phyloP scores from a whole-genome alignment of 164 flowering plant genomes.

The Amborella trichopoda region DNA sequence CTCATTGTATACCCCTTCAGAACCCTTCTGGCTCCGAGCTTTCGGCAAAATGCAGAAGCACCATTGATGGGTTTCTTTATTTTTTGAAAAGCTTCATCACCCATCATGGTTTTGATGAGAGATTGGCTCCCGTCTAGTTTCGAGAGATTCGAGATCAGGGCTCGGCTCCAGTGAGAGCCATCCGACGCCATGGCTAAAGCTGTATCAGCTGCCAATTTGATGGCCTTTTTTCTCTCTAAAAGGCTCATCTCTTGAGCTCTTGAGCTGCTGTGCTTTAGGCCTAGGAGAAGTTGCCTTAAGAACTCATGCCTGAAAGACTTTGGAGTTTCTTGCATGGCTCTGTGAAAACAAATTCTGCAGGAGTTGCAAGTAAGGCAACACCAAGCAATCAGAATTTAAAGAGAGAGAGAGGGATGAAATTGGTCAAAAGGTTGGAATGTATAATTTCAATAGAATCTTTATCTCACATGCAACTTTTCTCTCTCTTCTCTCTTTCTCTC shows the following conservation, averaged over 20 bases:
- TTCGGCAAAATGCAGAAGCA: too few relatives aligned
- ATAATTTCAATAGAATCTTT: too few relatives aligned
- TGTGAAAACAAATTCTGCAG: slow-evolving; percentile 5
- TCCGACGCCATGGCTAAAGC: slow-evolving; percentile 64
- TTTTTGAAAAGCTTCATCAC: slow-evolving; percentile 8
- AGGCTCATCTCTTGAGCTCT: slow-evolving; percentile 21
- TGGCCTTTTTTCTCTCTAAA: slow-evolving; percentile 43
- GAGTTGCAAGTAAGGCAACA: too few relatives aligned
- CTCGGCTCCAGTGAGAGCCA: slow-evolving; percentile 64
- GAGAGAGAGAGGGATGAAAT: too few relatives aligned
- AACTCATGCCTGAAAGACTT: slow-evolving; percentile 34
- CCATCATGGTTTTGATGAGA: slow-evolving; percentile 21
- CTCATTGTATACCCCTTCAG: slow-evolving; percentile 21
- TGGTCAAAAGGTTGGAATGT: too few relatives aligned
- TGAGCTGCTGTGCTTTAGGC: slow-evolving; percentile 20
- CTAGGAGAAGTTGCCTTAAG: slow-evolving; percentile 43
- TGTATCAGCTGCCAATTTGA: slow-evolving; percentile 61
- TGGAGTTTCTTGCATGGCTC: slow-evolving; percentile 24
- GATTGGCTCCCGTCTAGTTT: slow-evolving; percentile 10
- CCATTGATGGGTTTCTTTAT: too few relatives aligned
- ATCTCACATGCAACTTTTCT: too few relatives aligned
- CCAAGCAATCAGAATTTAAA: too few relatives aligned
- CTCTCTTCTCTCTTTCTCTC: too few relatives aligned
- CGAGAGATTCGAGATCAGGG: slow-evolving; percentile 32
- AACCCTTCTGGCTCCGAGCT: slow-evolving; percentile 31